Percentiles rank a stretch among this genome's conserved stretches.
phyloP scores from a whole-genome alignment of 192 early-diverging fungal species.

The Helicostylum pulchrum region DNA sequence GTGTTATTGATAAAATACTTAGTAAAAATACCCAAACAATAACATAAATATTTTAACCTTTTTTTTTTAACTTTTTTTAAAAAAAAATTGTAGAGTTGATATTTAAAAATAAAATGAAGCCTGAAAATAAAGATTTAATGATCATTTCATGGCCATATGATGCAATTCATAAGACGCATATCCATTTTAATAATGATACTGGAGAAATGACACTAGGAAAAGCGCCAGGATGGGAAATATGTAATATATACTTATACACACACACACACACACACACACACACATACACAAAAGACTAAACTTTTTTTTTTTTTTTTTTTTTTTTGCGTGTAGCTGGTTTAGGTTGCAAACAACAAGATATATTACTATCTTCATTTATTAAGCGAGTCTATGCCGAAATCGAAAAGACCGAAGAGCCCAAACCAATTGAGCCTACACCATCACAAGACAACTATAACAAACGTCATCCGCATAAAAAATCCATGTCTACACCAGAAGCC shows the following conservation, averaged over 20 bases:
- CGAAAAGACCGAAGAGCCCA: not conserved
- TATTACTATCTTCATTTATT: conserved; percentile 12
- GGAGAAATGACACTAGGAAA: conserved; percentile 9
- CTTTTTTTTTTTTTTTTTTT: not conserved
- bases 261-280: too few relatives aligned
- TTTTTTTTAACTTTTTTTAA: too few relatives aligned
- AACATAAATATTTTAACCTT: too few relatives aligned
- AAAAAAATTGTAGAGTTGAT: not conserved
- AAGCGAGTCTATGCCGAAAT: conserved; percentile 16
- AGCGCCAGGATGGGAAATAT: conserved; percentile 6
- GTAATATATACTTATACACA: not conserved
- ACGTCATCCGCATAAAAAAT: not conserved
- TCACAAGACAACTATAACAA: not conserved
- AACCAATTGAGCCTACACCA: not conserved
- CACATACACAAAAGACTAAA: too few relatives aligned
- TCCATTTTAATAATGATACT: conserved; percentile 6
- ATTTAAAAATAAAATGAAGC: not conserved
- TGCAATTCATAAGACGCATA: conserved; percentile 14
- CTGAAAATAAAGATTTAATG: not conserved
- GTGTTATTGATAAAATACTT: conserved; percentile 1
- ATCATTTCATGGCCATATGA: conserved; percentile 13
- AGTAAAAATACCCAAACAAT: not conserved
- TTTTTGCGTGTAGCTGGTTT: not conserved
- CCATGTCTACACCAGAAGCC: not conserved
- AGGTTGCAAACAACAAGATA: conserved; percentile 4